These are phyloP conservation scores for Tuber microsphaerosporum DNA, from an alignment of 495 filamentous ascomycete genomes.

Conservation along the genomic window DNA sequence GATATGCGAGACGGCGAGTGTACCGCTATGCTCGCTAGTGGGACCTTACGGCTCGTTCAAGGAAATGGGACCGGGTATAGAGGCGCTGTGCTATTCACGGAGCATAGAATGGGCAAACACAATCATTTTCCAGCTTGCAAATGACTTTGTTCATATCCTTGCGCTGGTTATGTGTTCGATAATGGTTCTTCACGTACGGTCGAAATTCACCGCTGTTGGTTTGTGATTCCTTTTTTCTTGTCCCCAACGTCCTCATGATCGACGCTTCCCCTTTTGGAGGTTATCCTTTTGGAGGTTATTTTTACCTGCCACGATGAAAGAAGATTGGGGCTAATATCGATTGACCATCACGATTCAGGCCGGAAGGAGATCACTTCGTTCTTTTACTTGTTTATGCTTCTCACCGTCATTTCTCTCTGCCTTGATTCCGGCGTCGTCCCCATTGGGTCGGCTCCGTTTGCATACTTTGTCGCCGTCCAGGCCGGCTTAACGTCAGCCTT, in stretches of 20 bases:
- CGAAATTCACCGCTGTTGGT: conserved; percentile 98
- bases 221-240: conserved; percentile 45
- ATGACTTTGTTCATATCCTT: conserved; percentile 85
- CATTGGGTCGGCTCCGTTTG: conserved; percentile 67
- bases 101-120: conserved; percentile 96
- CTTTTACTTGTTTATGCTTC: conserved; percentile 91
- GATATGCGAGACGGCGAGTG: conserved; percentile 75
- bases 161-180: conserved; percentile 86
- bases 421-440: conserved; percentile 91
- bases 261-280: conserved; percentile 20
- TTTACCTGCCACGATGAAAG: conserved; percentile 19
- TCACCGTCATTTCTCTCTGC: conserved; percentile 80
- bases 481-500: conserved; percentile 83
- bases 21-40: conserved; percentile 83
- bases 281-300: conserved; percentile 19
- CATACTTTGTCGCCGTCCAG: conserved; percentile 87
- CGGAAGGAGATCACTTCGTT: conserved; percentile 97
- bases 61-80: conserved; percentile 67
- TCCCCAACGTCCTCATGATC: not conserved
- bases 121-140: conserved; percentile 91
- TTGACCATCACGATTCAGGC: conserved; percentile 51
- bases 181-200: conserved; percentile 93
- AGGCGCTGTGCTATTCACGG: conserved; percentile 85
- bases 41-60: conserved; percentile 54
- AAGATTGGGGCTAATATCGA: conserved; percentile 11